Evolutionary conservation across 1,284 basidiomycete genomes (phyloP).

Genomic region (Singerocomus inundabilis): DNA sequence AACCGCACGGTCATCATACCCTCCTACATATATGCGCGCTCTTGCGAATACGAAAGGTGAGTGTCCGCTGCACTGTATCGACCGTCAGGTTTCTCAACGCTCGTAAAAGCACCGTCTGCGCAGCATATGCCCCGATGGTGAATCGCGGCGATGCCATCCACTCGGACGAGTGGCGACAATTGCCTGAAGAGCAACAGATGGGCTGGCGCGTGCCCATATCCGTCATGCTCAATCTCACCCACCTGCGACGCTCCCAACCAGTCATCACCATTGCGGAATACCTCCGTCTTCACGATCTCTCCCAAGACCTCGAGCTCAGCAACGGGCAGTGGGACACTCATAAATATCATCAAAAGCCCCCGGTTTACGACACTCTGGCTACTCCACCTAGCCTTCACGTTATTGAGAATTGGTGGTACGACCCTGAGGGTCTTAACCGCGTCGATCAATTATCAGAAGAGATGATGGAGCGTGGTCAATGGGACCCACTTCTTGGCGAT

Average conservation of each 20-base stretch:
- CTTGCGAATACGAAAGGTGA: constrained; percentile 39
- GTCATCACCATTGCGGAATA: constrained; percentile 44
- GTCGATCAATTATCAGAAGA: constrained; percentile 38
- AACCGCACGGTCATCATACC: constrained; percentile 41
- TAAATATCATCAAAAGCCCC: constrained; percentile 26
- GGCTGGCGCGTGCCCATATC: constrained; percentile 41
- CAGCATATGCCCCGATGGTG: constrained; percentile 38
- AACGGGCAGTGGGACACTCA: constrained; percentile 40
- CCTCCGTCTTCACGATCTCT: constrained; percentile 41
- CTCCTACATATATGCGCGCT: constrained; percentile 40
- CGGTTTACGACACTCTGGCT: constrained; percentile 15
- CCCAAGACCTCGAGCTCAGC: constrained; percentile 34
- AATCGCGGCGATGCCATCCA: constrained; percentile 41
- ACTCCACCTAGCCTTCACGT: constrained; percentile 31
- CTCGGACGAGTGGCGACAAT: constrained; percentile 41
- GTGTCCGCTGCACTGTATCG: constrained; percentile 3
- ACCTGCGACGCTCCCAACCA: constrained; percentile 39
- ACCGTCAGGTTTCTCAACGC: too few species aligned
- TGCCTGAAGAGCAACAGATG: constrained; percentile 43
- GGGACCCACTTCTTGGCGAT: constrained; percentile 24
- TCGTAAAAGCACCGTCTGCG: constrained; percentile 33
- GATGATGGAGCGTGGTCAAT: constrained; percentile 35
- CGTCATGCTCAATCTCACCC: constrained; percentile 45
- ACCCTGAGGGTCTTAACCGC: constrained; percentile 36
- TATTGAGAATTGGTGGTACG: constrained; percentile 44